These are phyloP conservation scores for Plenodomus tracheiphilus DNA, from an alignment of 2,329 filamentous ascomycete species.

Conservation along the genomic window DNA sequence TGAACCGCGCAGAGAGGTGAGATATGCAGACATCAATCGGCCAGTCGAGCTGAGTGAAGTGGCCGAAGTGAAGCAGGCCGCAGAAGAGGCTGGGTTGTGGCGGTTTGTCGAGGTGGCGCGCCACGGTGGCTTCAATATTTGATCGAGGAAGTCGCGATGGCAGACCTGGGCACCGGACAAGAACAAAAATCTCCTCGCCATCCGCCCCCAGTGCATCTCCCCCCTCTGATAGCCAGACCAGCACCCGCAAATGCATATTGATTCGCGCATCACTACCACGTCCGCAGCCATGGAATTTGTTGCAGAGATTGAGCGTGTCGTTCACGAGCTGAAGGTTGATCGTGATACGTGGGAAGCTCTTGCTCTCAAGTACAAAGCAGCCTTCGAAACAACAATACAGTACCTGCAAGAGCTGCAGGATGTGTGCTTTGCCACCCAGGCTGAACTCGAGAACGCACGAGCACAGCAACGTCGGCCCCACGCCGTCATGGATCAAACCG, in stretches of 20 bases:
- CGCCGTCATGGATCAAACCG: background rate
- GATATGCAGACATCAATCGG: slow-evolving; percentile 81
- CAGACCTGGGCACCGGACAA: no score
- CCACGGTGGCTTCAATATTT: slow-evolving; percentile 59
- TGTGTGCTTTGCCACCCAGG: slow-evolving; percentile 36
- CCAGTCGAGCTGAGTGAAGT: slow-evolving; percentile 67
- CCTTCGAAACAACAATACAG: slow-evolving; percentile 29
- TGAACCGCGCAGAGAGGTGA: slow-evolving; percentile 51
- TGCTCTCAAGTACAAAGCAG: slow-evolving; percentile 32
- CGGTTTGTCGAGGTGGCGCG: slow-evolving; percentile 70
- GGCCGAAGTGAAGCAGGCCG: slow-evolving; percentile 66
- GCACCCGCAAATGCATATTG: slow-evolving; percentile 10
- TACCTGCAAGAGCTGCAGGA: slow-evolving; percentile 30
- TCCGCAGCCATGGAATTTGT: slow-evolving; percentile 7
- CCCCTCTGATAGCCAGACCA: no score
- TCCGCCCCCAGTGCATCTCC: no score
- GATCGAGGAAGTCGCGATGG: slow-evolving; percentile 6
- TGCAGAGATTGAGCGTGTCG: slow-evolving; percentile 14
- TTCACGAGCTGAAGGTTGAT: slow-evolving; percentile 32
- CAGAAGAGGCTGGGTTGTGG: slow-evolving; percentile 74
- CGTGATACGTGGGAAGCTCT: slow-evolving; percentile 35
- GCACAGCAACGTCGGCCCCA: slow-evolving; percentile 17
- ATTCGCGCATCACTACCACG: slow-evolving; percentile 23
- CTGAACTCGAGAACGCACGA: slow-evolving; percentile 38
- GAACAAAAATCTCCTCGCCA: no score